Conservation (phyloP, 495 filamentous ascomycete genomes). For the Talaromyces nanjingensis region DNA sequence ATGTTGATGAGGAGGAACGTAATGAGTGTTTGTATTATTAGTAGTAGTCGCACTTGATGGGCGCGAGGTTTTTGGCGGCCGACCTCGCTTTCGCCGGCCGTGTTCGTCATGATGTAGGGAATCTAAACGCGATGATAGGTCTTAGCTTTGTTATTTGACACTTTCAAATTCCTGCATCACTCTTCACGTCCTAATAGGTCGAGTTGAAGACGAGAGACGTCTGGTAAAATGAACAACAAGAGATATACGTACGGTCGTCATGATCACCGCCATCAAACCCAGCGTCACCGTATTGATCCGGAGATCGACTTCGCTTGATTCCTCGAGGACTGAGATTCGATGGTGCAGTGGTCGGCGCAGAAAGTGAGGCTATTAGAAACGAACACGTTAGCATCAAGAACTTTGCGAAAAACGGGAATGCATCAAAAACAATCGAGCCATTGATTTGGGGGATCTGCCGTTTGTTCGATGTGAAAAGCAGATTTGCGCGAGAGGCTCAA, state of each 20-base stretch:
- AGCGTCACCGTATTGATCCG: slow-evolving; percentile 63
- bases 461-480: background rate
- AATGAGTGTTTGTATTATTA: background rate
- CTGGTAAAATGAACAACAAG: background rate
- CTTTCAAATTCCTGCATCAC: background rate
- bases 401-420: slow-evolving; percentile 2
- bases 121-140: background rate
- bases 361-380: slow-evolving; percentile 37
- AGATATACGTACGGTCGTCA: slow-evolving; percentile 73
- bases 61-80: slow-evolving; percentile 68
- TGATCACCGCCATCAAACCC: slow-evolving; percentile 50
- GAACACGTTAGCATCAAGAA: slow-evolving; percentile 19
- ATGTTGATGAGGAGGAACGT: slow-evolving; percentile 40
- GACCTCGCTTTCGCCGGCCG: slow-evolving; percentile 76
- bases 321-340: slow-evolving; percentile 60
- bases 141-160: background rate
- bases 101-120: slow-evolving; percentile 48
- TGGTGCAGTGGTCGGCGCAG: slow-evolving; percentile 35
- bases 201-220: background rate
- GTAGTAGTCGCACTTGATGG: slow-evolving; percentile 25
- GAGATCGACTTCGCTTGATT: slow-evolving; percentile 89
- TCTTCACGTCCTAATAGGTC: background rate
- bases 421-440: background rate
- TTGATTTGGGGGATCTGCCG: background rate
- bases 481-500: slow-evolving; percentile 8